Evolutionary conservation across 495 filamentous ascomycete genomes (phyloP), one percentile per base, ranked within the genome.

Genomic region (Daldinia childiae): DNA sequence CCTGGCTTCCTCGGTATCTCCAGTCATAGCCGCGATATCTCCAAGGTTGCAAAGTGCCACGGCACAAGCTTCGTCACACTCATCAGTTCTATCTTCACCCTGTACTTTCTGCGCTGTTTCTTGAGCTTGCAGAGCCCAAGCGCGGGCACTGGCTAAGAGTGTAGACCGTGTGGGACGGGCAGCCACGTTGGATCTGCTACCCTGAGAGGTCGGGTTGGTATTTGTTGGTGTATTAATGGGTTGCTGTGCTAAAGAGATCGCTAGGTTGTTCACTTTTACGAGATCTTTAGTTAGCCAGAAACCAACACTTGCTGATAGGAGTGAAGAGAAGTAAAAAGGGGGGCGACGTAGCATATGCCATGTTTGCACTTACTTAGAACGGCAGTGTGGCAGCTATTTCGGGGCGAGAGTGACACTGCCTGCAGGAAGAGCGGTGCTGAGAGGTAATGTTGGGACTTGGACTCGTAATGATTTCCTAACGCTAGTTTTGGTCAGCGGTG

Each of bases 401-500:
- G 65, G 11, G 79, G 74, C 74, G 92, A 96, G 26, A 95, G 75
- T 30, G 88, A 81, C 43, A 97, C 81, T 2, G 94, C 91, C 69
- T 94, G 94, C 69, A 98, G 85, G 77, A 92, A 97, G 38, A 98
- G 82, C n/a, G 95, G 94, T 29, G 92, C 85, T 15, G 95, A 91
- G 7, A 97, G 88, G 64, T 92, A 91, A 68, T 91, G 86, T 65
- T 90, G 86, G 57, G 89, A 82, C 72, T 88, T 88, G 50, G 81
- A 80, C 65, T 88, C 86, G 79, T 97, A 98, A 68, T 87, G 87
- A 29, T 87, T 81, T 19, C 86, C 95, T 26, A 98, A 84, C 4
- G 90, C 91, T 89, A 69, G 36, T 45, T 9, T 6, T 21, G 38
- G 45, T 69, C 68, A 73, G 69, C 38, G 50, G 24, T 45, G 4